Evolutionary conservation across 129 eudicot species (phyloP).

Genomic region (Solidago caesia): DNA sequence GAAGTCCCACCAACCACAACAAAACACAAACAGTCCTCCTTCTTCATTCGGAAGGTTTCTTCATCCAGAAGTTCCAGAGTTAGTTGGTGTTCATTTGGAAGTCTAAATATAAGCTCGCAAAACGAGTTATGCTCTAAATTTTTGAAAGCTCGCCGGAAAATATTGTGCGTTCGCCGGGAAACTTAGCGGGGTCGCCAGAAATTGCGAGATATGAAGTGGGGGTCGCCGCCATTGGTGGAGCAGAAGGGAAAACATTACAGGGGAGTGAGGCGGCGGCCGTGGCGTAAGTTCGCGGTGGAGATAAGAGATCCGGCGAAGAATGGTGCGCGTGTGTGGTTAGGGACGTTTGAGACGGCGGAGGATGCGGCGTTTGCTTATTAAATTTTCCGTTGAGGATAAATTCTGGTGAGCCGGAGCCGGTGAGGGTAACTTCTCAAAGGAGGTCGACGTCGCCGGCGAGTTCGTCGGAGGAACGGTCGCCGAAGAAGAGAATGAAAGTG

Average conservation of each 20-base stretch:
- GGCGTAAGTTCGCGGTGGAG: slow-evolving; percentile 93
- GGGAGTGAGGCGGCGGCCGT: slow-evolving; percentile 76
- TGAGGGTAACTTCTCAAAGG: slow-evolving; percentile 56
- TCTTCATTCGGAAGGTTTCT: too few species aligned
- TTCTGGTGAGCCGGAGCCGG: slow-evolving; percentile 84
- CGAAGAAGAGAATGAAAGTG: slow-evolving; percentile 46
- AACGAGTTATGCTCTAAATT: too few species aligned
- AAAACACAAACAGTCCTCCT: too few species aligned
- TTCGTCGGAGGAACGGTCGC: slow-evolving; percentile 36
- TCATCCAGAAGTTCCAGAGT: too few species aligned
- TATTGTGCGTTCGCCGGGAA: neutral
- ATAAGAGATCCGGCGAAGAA: slow-evolving; percentile 81
- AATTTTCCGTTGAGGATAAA: slow-evolving; percentile 77
- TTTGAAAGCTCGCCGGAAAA: slow-evolving; percentile 43
- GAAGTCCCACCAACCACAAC: too few species aligned
- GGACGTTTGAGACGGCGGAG: slow-evolving; percentile 82
- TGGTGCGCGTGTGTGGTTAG: slow-evolving; percentile 88
- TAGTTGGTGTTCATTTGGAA: too few species aligned
- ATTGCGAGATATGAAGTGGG: neutral
- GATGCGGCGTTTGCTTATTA: slow-evolving; percentile 78
- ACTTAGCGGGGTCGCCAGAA: slow-evolving; percentile 4
- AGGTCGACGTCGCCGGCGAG: slow-evolving; percentile 32
- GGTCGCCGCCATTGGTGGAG: slow-evolving; percentile 10
- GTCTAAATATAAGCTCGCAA: too few species aligned
- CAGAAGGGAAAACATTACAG: slow-evolving; percentile 58